These are phyloP conservation scores for Ramularia endophylla DNA, from an alignment of 2,329 filamentous ascomycete genomes.

Conservation along the genomic window DNA sequence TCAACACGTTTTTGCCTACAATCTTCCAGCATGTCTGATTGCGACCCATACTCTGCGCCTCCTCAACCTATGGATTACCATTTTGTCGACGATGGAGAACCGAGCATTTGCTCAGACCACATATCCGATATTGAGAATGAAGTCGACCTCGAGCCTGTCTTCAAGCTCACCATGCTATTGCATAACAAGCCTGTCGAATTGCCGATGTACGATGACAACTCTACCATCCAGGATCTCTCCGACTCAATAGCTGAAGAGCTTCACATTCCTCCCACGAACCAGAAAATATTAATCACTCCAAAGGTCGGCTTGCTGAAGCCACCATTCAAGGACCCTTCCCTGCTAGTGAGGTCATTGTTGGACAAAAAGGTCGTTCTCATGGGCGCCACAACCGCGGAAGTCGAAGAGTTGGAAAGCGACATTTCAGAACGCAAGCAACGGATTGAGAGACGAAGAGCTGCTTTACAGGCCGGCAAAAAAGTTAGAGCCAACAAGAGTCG, in stretches of 20 bases:
- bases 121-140: conserved; percentile 5
- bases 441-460: conserved; percentile 33
- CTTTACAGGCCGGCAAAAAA: conserved; percentile 35
- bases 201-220: conserved; percentile 39
- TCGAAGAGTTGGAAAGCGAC: conserved; percentile 50
- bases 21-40: too few relatives aligned
- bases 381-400: conserved; percentile 56
- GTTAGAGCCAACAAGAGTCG: conserved; percentile 30
- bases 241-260: conserved; percentile 51
- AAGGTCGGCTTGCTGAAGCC: conserved; percentile 60
- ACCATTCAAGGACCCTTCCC: conserved; percentile 55
- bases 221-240: conserved; percentile 55
- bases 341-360: conserved; percentile 45
- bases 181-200: conserved; percentile 48
- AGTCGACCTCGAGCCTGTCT: conserved; percentile 16
- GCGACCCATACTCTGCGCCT: too few relatives aligned
- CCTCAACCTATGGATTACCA: neutral
- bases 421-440: conserved; percentile 46
- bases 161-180: conserved; percentile 48
- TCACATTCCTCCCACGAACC: conserved; percentile 56
- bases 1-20: too few relatives aligned
- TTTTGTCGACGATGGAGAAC: conserved; percentile 5
- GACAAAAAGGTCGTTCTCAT: conserved; percentile 60
- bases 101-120: conserved; percentile 8
- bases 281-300: conserved; percentile 61